These are phyloP conservation scores for Entomortierella chlamydospora DNA, from an alignment of 192 early-diverging fungal species.

Conservation along the genomic window DNA sequence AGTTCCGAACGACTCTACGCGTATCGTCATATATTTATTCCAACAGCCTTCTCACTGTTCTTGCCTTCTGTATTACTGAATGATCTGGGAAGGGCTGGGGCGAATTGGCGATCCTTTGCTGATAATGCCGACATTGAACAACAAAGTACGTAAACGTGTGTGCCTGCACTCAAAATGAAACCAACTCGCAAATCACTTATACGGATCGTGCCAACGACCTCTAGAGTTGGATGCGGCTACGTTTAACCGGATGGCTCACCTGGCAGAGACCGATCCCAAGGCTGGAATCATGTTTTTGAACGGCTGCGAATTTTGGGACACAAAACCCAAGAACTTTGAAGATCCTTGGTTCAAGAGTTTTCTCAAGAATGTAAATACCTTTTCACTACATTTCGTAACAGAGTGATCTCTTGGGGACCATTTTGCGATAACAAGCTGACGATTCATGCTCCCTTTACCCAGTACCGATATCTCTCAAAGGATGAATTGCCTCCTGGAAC, in stretches of 20 bases:
- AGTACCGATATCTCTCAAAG: slow-evolving; percentile 58
- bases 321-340: slow-evolving; percentile 57
- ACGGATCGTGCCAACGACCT: too few species aligned
- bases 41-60: too few species aligned
- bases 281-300: slow-evolving; percentile 66
- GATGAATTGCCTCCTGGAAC: slow-evolving; percentile 63
- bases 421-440: too few species aligned
- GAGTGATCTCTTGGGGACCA: too few species aligned
- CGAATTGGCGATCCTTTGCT: slow-evolving; percentile 61
- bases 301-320: slow-evolving; percentile 69
- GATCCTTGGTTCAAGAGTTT: slow-evolving; percentile 75
- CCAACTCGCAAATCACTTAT: too few species aligned
- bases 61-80: too few species aligned
- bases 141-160: slow-evolving; percentile 47
- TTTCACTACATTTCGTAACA: too few species aligned
- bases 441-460: not conserved
- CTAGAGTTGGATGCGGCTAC: slow-evolving; percentile 54
- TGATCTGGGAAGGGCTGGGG: slow-evolving; percentile 63
- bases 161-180: not conserved
- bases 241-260: slow-evolving; percentile 47
- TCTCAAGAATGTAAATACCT: slow-evolving; percentile 59
- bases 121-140: slow-evolving; percentile 54
- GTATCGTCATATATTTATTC: too few species aligned
- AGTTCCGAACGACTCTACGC: not conserved
- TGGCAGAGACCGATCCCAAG: slow-evolving; percentile 48